Percentiles rank a stretch among this genome's conserved stretches.
Evolutionary conservation across 768 basidiomycete genomes (phyloP).

Genomic region (Naganishia onofrii): DNA sequence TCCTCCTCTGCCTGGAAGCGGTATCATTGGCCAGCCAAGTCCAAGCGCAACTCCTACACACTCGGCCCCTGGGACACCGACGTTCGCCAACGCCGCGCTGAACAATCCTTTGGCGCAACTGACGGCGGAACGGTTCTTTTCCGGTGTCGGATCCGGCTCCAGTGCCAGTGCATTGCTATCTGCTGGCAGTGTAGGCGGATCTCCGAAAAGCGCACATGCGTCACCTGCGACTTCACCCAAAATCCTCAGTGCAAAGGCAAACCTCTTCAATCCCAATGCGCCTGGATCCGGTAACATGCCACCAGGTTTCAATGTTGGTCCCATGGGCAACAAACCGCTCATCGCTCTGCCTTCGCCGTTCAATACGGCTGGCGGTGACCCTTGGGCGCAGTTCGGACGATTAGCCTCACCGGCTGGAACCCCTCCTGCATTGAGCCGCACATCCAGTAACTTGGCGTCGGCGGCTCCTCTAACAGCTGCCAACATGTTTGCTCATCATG

Average conservation of each 20-base stretch:
- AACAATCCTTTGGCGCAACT: conserved; percentile 4
- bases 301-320: conserved; percentile 51
- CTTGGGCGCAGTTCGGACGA: conserved; percentile 32
- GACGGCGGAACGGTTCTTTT: conserved; percentile 1
- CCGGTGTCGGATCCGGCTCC: conserved; percentile 25
- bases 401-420: conserved; percentile 46
- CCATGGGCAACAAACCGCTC: conserved; percentile 73
- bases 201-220: conserved; percentile 36
- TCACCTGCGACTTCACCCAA: conserved; percentile 83
- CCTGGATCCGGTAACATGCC: neutral
- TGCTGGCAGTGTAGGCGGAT: conserved; percentile 25
- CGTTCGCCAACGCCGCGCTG: conserved; percentile 12
- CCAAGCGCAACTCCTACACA: conserved; percentile 25
- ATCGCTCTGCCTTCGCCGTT: conserved; percentile 55
- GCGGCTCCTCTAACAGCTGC: conserved; percentile 69
- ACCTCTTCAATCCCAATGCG: conserved; percentile 56
- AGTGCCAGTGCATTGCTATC: conserved; percentile 13
- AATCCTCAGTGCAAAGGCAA: conserved; percentile 80
- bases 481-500: conserved; percentile 20
- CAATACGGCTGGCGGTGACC: conserved; percentile 18
- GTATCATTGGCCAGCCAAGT: conserved; percentile 31
- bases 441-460: conserved; percentile 70
- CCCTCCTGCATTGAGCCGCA: conserved; percentile 41
- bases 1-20: conserved; percentile 20
- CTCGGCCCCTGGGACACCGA: conserved; percentile 66